These are phyloP conservation scores for Ascosphaera pollenicola DNA, from an alignment of 2,329 filamentous ascomycete species.

Conservation along the genomic window DNA sequence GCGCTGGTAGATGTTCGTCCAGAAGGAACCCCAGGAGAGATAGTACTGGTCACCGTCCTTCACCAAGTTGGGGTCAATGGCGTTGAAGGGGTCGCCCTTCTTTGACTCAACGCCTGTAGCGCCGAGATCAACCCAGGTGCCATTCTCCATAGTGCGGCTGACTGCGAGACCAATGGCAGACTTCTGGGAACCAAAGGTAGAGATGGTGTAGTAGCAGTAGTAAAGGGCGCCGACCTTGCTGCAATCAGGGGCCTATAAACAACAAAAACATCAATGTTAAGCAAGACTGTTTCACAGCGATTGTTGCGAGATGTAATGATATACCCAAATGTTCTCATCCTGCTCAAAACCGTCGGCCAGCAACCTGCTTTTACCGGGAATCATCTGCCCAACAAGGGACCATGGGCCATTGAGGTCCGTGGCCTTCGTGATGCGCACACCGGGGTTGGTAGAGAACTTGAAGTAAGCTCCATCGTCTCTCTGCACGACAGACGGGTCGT, in stretches of 20 bases:
- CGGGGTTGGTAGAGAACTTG: conserved; percentile 24
- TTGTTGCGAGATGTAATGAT: no score
- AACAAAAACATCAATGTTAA: no score
- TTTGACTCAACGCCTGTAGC: conserved; percentile 15
- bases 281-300: no score
- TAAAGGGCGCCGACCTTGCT: conserved; percentile 32
- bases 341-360: conserved; percentile 13
- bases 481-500: conserved; percentile 23
- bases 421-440: conserved; percentile 22
- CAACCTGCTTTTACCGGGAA: conserved; percentile 15
- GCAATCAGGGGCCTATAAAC: conserved; percentile 42
- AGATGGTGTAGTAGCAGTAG: conserved; percentile 46
- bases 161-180: conserved; percentile 39
- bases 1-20: conserved; percentile 41
- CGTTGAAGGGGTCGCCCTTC: conserved; percentile 28
- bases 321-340: conserved; percentile 9
- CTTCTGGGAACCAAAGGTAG: conserved; percentile 35
- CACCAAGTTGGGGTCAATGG: conserved; percentile 37
- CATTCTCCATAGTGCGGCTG: conserved; percentile 18
- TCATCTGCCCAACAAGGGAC: conserved; percentile 21
- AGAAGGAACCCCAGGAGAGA: conserved; percentile 47
- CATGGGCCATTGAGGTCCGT: conserved; percentile 21
- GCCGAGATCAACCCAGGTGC: conserved; percentile 15
- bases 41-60: conserved; percentile 20
- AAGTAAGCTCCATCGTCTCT: conserved; percentile 25